Evolutionary conservation across 805 yeast species (phyloP), one percentile per base, ranked within the genome.

Genomic region (Candida peoriensis): DNA sequence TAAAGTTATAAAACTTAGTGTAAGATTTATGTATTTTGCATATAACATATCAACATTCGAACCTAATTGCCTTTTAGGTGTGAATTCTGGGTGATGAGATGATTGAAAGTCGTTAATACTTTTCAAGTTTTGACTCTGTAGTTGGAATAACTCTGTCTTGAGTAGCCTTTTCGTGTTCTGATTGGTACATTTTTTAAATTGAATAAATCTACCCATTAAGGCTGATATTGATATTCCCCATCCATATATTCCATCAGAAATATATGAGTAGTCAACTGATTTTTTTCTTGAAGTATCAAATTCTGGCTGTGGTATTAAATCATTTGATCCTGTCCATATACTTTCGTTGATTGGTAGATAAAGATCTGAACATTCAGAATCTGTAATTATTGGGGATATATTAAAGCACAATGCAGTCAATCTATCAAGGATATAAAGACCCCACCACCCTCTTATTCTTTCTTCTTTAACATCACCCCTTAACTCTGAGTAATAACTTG

Each of bases 401-500:
- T 63, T 63, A 44, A 62, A 62, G 36, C 65, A 57, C 20, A 65
- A 44, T 0, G 62, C 61, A 5, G 63, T 48, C 37, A 63, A 57
- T 23, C 66, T 48, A 41, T 65, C 71, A n/a, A 64, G 44, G 21
- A 61, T 43, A 36, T 61, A 65, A 4, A 65, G 42, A 8, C 60
- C 53, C 68, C 70, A 64, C 68, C 68, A 65, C 2, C 57, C 51
- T 16, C 71, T 50, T 17, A 68, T 47, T 33, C 56, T 49, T 36
- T 65, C 71, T 34, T 65, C 71, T 20, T 57, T 48, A 2, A 37
- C 20, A 31, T 60, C 66, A 23, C 18, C 19, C 6, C 34, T n/a
- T 30, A 59, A 48, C 40, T 41, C 37, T 28, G 23, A 18, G 2
- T 33, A n/a, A 3, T 20, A 10, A n/a, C 36, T 28, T 16, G 23